These are phyloP conservation scores for Hypericum androsaemum DNA, from an alignment of 345 rosid genomes.

Conservation along the genomic window DNA sequence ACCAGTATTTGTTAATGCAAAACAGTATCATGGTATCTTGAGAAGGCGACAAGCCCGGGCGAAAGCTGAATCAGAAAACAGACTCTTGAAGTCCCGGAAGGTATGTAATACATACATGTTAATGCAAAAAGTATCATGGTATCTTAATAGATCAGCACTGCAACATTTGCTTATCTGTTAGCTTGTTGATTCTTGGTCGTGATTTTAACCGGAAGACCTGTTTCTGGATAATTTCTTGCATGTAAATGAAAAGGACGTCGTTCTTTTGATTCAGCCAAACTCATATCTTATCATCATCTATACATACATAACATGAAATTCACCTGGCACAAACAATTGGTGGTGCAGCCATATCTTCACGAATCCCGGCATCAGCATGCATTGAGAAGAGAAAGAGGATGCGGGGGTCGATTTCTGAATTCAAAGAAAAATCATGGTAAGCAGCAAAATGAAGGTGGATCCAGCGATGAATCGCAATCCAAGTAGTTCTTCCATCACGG, in stretches of 20 bases:
- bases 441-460: constrained; percentile 32
- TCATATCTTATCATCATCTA: too few species aligned
- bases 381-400: constrained; percentile 82
- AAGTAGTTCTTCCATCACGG: constrained; percentile 40
- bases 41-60: constrained; percentile 94
- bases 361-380: constrained; percentile 98
- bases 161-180: too few species aligned
- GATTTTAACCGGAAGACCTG: too few species aligned
- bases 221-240: too few species aligned
- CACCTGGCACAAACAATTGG: too few species aligned
- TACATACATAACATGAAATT: too few species aligned
- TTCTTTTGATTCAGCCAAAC: too few species aligned
- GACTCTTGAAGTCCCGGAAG: constrained; percentile 63
- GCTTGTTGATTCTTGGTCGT: too few species aligned
- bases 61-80: constrained; percentile 74
- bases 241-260: too few species aligned
- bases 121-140: neutral
- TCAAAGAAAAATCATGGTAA: constrained; percentile 53
- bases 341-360: constrained; percentile 84
- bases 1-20: constrained; percentile 96
- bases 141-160: too few species aligned
- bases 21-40: constrained; percentile 93
- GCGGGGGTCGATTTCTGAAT: constrained; percentile 88
- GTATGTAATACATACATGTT: constrained; percentile 17
- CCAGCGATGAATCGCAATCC: constrained; percentile 50